Evolutionary conservation across 75 land plant genomes (phyloP).

Genomic region (Larix kaempferi): DNA sequence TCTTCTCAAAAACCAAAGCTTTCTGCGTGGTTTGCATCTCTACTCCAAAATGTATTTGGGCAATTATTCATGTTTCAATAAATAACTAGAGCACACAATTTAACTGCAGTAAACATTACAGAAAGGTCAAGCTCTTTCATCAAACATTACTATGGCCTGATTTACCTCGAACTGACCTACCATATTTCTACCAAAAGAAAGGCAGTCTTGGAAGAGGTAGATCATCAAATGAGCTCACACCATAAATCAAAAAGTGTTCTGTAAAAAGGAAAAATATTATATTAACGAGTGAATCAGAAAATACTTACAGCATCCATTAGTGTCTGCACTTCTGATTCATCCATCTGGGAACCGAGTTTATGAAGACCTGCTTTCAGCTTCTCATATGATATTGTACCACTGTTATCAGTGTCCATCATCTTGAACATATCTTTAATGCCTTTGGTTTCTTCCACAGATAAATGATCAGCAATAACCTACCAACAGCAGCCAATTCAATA

Average conservation of each 20-base stretch:
- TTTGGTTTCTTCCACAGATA: conserved; percentile 56
- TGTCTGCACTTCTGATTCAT: conserved; percentile 48
- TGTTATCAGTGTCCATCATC: conserved; percentile 47
- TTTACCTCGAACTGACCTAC: too few relatives aligned
- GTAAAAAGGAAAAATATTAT: not conserved
- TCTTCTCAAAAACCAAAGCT: too few relatives aligned
- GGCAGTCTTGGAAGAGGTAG: not conserved
- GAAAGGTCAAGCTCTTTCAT: too few relatives aligned
- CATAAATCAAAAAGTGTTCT: not conserved
- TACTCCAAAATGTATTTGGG: too few relatives aligned
- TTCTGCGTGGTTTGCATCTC: too few relatives aligned
- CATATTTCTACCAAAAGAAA: not conserved
- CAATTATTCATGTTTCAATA: too few relatives aligned
- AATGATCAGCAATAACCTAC: conserved; percentile 61
- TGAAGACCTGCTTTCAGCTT: conserved; percentile 48
- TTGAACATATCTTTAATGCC: conserved; percentile 44
- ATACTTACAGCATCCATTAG: conserved; percentile 51
- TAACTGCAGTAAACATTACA: too few relatives aligned
- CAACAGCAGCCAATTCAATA: not conserved
- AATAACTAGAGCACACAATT: too few relatives aligned
- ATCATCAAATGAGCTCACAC: not conserved
- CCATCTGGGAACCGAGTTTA: conserved; percentile 48
- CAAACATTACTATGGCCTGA: too few relatives aligned
- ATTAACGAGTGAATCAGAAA: not conserved
- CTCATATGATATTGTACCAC: conserved; percentile 33